Evolutionary conservation across 106 monocot genomes (phyloP).

Genomic region (Platanthera zijinensis): DNA sequence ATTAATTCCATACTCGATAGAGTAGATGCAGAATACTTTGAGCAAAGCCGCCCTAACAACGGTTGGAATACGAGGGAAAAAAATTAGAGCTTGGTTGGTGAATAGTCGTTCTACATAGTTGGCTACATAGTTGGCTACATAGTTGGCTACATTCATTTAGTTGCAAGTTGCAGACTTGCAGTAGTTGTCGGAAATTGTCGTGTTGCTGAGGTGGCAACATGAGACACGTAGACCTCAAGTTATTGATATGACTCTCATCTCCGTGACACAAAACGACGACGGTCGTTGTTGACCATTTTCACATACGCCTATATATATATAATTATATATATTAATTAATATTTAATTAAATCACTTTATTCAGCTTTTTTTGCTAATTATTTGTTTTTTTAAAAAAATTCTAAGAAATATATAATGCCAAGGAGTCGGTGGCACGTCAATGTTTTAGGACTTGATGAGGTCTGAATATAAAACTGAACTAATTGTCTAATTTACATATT

Average conservation of each 20-base stretch:
- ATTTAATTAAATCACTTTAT: background rate
- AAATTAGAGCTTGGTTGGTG: no score
- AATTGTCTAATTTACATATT: no score
- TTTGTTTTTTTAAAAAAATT: background rate
- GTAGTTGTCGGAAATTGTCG: background rate
- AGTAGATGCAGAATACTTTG: no score
- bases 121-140: background rate
- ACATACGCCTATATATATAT: background rate
- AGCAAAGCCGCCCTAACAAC: no score
- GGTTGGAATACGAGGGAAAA: no score
- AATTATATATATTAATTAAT: background rate
- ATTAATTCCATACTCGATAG: no score
- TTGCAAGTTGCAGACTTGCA: background rate
- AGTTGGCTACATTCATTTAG: background rate
- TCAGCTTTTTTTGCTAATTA: background rate
- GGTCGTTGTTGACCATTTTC: background rate
- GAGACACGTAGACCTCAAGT: background rate
- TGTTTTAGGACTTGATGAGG: no score
- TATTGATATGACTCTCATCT: background rate
- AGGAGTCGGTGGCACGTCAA: background rate
- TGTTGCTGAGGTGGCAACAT: background rate
- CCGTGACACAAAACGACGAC: background rate
- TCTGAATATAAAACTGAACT: no score
- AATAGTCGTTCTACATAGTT: no score
- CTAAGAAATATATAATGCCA: background rate